Evolutionary conservation across 2,329 filamentous ascomycete species (phyloP).

Genomic region (Neonectria hederae): DNA sequence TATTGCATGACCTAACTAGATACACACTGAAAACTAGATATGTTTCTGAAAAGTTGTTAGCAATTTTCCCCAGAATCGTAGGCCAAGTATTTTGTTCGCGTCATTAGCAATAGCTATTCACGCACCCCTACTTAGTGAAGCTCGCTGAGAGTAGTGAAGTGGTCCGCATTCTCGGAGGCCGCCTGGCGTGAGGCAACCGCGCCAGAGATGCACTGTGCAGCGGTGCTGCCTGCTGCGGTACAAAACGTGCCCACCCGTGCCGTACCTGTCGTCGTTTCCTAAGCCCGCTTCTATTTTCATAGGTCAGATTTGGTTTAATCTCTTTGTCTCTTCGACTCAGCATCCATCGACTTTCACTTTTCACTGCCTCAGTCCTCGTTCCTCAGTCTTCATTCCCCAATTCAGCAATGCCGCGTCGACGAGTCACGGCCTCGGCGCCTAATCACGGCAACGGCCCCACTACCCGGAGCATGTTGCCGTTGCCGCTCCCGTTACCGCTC

Average conservation of each 20-base stretch:
- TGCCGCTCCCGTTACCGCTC: background rate
- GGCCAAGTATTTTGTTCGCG: too few species aligned
- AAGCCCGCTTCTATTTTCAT: background rate
- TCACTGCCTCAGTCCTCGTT: background rate
- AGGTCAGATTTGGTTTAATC: background rate
- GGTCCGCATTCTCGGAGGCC: slow-evolving; percentile 26
- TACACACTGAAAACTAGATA: too few species aligned
- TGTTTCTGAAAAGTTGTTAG: too few species aligned
- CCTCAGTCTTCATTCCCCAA: background rate
- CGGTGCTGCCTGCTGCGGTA: slow-evolving; percentile 17
- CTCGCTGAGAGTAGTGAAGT: slow-evolving; percentile 3
- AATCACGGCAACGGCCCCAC: slow-evolving; percentile 8
- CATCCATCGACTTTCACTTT: background rate
- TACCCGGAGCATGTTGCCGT: background rate
- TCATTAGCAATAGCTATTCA: too few species aligned
- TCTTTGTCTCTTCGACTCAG: background rate
- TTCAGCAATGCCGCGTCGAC: slow-evolving; percentile 4
- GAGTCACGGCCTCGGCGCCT: background rate
- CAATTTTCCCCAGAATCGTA: too few species aligned
- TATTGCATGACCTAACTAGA: too few species aligned
- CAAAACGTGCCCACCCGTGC: slow-evolving; percentile 14
- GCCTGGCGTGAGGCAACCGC: slow-evolving; percentile 28
- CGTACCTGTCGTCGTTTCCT: background rate
- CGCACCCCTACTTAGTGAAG: too few species aligned
- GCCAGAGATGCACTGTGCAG: slow-evolving; percentile 6